phyloP scores from a whole-genome alignment of 768 basidiomycete species.

The Trametes sanguinea region DNA sequence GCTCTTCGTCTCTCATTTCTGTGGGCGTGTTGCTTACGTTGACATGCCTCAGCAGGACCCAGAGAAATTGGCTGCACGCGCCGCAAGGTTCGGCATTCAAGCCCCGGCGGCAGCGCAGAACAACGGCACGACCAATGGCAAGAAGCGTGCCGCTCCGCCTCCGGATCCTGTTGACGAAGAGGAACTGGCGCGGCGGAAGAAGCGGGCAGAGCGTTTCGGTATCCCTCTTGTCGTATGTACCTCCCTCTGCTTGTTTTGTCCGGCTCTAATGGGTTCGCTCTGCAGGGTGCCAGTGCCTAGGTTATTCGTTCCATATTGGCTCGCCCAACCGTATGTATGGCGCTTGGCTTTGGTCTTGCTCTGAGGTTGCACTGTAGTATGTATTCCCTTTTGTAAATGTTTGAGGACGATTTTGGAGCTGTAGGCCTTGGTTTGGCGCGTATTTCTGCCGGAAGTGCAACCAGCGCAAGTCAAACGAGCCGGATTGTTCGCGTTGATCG shows the following conservation, averaged over 20 bases:
- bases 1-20: background rate
- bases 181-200: constrained; percentile 57
- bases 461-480: too few relatives aligned
- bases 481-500: too few relatives aligned
- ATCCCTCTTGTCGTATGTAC: constrained; percentile 22
- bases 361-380: constrained; percentile 1
- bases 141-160: constrained; percentile 38
- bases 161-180: constrained; percentile 52
- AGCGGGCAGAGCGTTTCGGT: constrained; percentile 68
- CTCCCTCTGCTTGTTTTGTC: background rate
- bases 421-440: too few relatives aligned
- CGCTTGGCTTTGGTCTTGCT: background rate
- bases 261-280: background rate
- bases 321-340: background rate
- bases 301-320: background rate
- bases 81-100: constrained; percentile 53
- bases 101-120: background rate
- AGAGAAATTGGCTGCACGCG: constrained; percentile 53
- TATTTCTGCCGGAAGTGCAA: background rate
- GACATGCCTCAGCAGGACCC: constrained; percentile 38
- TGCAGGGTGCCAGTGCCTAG: constrained; percentile 5
- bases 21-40: background rate
- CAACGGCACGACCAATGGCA: constrained; percentile 15
- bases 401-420: background rate
- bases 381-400: background rate